These are phyloP conservation scores for Pythium scleroteichum DNA, from an alignment of 352 stramenopile species.

Conservation along the genomic window DNA sequence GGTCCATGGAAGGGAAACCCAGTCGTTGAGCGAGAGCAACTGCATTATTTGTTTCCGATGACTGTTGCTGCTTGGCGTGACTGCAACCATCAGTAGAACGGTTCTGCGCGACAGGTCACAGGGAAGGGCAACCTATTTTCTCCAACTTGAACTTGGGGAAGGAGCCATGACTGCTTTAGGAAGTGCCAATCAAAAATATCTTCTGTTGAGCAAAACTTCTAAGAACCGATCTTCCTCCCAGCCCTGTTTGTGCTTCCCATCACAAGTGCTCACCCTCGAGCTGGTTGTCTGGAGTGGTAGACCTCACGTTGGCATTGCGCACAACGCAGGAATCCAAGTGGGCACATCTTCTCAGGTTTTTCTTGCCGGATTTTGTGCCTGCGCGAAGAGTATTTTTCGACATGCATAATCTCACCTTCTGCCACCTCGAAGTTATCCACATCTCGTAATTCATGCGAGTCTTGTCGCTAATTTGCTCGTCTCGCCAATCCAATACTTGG, in stretches of 20 bases:
- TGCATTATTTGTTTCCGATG: no score
- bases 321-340: no score
- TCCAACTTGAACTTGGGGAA: conserved; percentile 30
- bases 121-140: conserved; percentile 8
- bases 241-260: no score
- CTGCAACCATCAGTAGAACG: background rate
- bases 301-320: no score
- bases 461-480: background rate
- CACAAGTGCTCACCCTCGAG: no score
- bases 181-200: background rate
- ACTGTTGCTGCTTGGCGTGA: background rate
- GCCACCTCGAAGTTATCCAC: background rate
- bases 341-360: background rate
- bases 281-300: no score
- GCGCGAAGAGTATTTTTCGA: background rate
- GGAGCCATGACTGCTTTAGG: conserved; percentile 24
- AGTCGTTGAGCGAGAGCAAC: no score
- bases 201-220: conserved; percentile 12
- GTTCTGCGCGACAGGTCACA: conserved; percentile 4
- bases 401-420: conserved; percentile 2
- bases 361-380: background rate
- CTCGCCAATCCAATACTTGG: conserved; percentile 5
- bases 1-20: background rate
- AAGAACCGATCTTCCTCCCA: no score
- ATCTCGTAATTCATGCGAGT: background rate